Evolutionary conservation across 2,329 filamentous ascomycete species (phyloP).

Genomic region (Alternaria infectoria): DNA sequence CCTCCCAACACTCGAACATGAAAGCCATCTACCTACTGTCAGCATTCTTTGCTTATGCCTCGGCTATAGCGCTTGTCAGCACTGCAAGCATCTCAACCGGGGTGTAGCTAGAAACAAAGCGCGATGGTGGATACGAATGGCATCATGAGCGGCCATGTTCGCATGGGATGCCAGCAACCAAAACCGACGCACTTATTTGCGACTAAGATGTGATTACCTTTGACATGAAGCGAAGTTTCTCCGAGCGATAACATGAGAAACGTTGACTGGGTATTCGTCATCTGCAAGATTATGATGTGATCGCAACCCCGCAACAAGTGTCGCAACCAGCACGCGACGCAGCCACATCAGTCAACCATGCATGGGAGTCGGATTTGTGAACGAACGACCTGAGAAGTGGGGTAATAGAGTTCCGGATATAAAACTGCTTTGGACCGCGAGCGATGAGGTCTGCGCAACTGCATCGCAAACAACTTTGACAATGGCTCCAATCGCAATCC

Average conservation of each 20-base stretch:
- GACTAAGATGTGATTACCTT: neutral
- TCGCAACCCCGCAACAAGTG: slow-evolving; percentile 43
- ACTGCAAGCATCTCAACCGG: neutral
- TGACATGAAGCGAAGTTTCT: slow-evolving; percentile 1
- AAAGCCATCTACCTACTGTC: neutral
- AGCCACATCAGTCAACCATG: neutral
- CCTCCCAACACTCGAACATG: neutral
- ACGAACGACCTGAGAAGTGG: slow-evolving; percentile 1
- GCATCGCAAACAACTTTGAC: slow-evolving; percentile 10
- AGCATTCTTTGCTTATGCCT: neutral
- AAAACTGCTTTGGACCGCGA: slow-evolving; percentile 9
- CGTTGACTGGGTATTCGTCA: slow-evolving; percentile 39
- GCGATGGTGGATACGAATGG: slow-evolving; percentile 27
- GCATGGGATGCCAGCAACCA: neutral
- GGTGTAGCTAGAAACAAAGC: slow-evolving; percentile 2
- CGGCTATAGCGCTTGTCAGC: slow-evolving; percentile 10
- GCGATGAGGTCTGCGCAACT: neutral
- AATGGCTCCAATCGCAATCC: slow-evolving; percentile 66
- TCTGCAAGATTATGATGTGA: slow-evolving; percentile 43
- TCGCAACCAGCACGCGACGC: slow-evolving; percentile 11
- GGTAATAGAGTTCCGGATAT: slow-evolving; percentile 14
- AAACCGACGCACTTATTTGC: neutral
- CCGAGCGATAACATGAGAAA: slow-evolving; percentile 27
- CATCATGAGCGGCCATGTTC: slow-evolving; percentile 22
- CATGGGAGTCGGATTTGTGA: slow-evolving; percentile 22